A percentile compares a stretch with the other conserved stretches of the same genome.
Conservation (phyloP, 116 monocot genomes). For the Dioscorea cayenensis region DNA sequence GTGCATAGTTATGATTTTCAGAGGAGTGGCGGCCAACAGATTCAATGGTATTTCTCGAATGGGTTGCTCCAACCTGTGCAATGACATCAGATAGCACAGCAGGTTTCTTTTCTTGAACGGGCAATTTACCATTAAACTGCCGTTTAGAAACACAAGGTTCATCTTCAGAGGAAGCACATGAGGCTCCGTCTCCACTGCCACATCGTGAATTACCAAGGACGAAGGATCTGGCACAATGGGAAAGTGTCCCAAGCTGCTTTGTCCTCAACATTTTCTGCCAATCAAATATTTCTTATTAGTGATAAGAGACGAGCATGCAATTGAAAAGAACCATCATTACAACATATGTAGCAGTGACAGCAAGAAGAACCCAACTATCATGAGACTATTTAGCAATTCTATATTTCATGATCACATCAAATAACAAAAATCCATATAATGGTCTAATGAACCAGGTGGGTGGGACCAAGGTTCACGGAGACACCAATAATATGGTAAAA, state of each 20-base stretch:
- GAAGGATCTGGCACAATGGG: constrained; percentile 82
- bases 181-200: constrained; percentile 53
- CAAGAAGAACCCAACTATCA: not conserved
- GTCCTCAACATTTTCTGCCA: constrained; percentile 74
- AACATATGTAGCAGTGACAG: not conserved
- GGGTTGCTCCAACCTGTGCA: constrained; percentile 19
- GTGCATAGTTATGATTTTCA: constrained; percentile 3
- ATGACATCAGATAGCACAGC: constrained; percentile 12
- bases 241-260: constrained; percentile 81
- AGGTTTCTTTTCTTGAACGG: constrained; percentile 26
- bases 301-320: not conserved
- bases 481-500: too few species aligned
- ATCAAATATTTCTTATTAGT: not conserved
- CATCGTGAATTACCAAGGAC: constrained; percentile 58
- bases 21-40: constrained; percentile 17
- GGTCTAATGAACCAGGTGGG: too few species aligned
- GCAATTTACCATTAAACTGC: constrained; percentile 16
- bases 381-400: not conserved
- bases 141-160: constrained; percentile 45
- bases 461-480: too few species aligned
- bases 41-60: constrained; percentile 26
- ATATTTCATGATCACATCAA: not conserved
- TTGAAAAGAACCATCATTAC: not conserved
- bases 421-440: too few species aligned
- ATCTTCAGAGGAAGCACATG: constrained; percentile 73